Evolutionary conservation across 495 filamentous ascomycete species (phyloP), one percentile per base, ranked within the genome.

Genomic region (Xylaria sp.): DNA sequence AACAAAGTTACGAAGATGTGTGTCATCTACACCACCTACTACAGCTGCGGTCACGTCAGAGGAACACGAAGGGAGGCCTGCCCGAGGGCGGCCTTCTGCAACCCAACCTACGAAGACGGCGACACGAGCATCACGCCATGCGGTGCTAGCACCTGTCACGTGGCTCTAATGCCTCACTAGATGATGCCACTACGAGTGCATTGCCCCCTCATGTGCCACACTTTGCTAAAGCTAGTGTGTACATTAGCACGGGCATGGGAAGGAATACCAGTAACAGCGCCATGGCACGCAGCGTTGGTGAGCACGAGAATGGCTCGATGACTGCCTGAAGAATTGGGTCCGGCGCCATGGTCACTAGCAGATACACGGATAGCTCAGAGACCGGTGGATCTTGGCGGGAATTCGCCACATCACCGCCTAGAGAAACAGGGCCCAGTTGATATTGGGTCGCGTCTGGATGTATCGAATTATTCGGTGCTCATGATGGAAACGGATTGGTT

Each of bases 31-130:
- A 62, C 59, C 37, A 62, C 59, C n/a, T 43, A 62, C 17, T 62
- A 62, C 1, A 62, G 59, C 21, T 62, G 59, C 37, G 59, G 59
- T 11, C 59, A 62, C 21, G 59, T 62, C 37, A 35, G 59, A 17
- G 59, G 59, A 11, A 62, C 59, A 17, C 35, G 59, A 29, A 62
- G 59, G 37, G 35, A 62, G 37, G 59, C 59, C 2, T 62, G 59
- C 37, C 59, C 59, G 5, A 43, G 59, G 58, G 59, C 59, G n/a
- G 59, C 59, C 43, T 62, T 62, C 59, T 62, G 59, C 29, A 41
- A 29, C 35, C 59, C 59, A 24, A 62, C 37, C 37, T n/a, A 62
- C 12, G 37, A 62, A 43, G 59, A 62, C 29, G 59, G 59, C n/a
- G 59, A 62, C 21, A 62, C 59, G 12, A 62, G 59, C 31, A 62